Base-by-base conservation (phyloP, 2,329 filamentous ascomycete genomes). In the Pyricularia sp. region DNA sequence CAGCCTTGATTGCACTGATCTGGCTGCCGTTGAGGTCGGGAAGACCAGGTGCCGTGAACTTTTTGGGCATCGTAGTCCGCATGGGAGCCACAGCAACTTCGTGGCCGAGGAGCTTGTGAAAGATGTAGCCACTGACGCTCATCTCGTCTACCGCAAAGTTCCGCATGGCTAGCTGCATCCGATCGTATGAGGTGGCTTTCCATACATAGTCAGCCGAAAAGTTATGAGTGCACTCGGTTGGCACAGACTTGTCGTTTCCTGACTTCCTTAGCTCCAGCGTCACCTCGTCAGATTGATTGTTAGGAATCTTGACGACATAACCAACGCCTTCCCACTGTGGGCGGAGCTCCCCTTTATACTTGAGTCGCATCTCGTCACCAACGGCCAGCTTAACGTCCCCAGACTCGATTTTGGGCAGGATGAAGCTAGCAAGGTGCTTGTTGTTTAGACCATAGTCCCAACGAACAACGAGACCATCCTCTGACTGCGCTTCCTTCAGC, bases 121-220 rank as follows among this genome's bases (percentile, higher is more conserved):
- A 99, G 69, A 99, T 96, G 77, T 97, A 99, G 49, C 94, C 94
- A 26, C 94, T 97, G 59, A 99, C 93, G 72, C 93, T 97, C 89
- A 96, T 90, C 76, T 99, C 94, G 70, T 99, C 93, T 60, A 97
- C 87, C 6, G 94, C 94, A 74, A 99, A 99, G 0, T 91, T 97
- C 82, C 97, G 97, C 93, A 99, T 97, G 65, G 94, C 96, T 69
- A 93, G 86, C 76, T 99, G 94, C 94, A 99, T 99, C 68, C 94
- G 93, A 73, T 99, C 94, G 74, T 99, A 99, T 0, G 93, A 97
- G 0, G 96, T 99, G 16, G 96, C 94, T 75, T 99, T 99, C 94
- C 94, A 99, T 65, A 99, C 94, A 73, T 99, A 99, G 75, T 99
- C 94, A 69, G 93, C 94, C 19, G 92, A 96, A 77, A 99, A 99